Evolutionary conservation across 2,329 filamentous ascomycete species (phyloP), one percentile per base, ranked within the genome.

Genomic region (Paracoccidioides brasiliensis): DNA sequence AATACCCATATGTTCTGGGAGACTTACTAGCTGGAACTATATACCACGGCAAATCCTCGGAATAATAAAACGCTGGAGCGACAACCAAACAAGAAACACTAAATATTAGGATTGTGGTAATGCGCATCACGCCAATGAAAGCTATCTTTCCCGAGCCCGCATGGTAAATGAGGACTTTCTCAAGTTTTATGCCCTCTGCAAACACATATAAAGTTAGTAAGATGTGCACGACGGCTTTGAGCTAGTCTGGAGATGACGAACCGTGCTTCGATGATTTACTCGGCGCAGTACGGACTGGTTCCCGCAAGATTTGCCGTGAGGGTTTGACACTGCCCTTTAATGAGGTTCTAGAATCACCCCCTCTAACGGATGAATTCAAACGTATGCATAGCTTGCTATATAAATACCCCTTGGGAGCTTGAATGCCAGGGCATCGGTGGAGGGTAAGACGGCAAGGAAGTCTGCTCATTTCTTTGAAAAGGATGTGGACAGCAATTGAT

Each of bases 51-150:
- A 69, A 70, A 9, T 74, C 72, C n/a, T 68, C 67, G 2, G 69
- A 64, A 48, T 59, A 33, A 49, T 60, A 72, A 61, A 82, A 84
- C 22, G 75, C 72, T 0, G 85, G 86, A 0, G 80, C 80, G 52
- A 84, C 76, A 32, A 88, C 71, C 53, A 84, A 70, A 60, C 76
- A 77, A 63, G 87, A 87, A 61, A 85, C 81, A 28, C 77, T 78
- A 55, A 85, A 84, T 42, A 86, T 69, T 58, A 89, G 80, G 43
- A 93, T 76, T 3, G 84, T 84, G 0, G 82, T 82, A 55, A 91
- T 72, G 64, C 89, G 88, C 59, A 87, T 69, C 64, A 82, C 80
- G 51, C 84, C 86, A 48, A 91, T 71, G 61, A 86, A 84, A 5
- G 82, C 80, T 35, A 80, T 84, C 56, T 80, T 78, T 7, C 78